phyloP scores from a whole-genome alignment of 2,329 filamentous ascomycete species.

The Colletotrichum sp. region DNA sequence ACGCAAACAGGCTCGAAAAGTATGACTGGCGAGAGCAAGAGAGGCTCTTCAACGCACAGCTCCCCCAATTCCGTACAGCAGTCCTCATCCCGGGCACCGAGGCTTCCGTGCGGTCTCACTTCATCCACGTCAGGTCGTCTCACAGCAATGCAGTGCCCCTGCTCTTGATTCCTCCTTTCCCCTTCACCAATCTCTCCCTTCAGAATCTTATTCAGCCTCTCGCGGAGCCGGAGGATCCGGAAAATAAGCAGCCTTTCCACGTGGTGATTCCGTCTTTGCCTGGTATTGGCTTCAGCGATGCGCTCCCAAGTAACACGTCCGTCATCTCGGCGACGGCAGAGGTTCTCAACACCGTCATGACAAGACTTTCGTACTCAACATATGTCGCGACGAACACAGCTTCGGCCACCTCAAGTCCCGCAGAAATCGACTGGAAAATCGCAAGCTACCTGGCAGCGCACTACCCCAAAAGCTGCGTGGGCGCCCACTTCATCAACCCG shows the following conservation, averaged over 20 bases:
- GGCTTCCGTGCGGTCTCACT: slow-evolving; percentile 62
- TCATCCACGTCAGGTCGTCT: slow-evolving; percentile 64
- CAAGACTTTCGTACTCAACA: slow-evolving; percentile 59
- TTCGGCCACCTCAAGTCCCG: slow-evolving; percentile 48
- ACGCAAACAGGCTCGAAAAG: slow-evolving; percentile 60
- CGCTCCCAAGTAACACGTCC: slow-evolving; percentile 54
- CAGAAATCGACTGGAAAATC: slow-evolving; percentile 58
- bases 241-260: slow-evolving; percentile 61
- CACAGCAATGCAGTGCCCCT: slow-evolving; percentile 63
- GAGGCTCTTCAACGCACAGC: slow-evolving; percentile 56
- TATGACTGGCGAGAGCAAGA: slow-evolving; percentile 71
- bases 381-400: slow-evolving; percentile 65
- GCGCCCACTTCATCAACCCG: slow-evolving; percentile 66
- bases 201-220: slow-evolving; percentile 60
- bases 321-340: slow-evolving; percentile 59
- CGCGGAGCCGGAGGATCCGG: slow-evolving; percentile 54
- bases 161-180: slow-evolving; percentile 70
- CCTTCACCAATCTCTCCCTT: slow-evolving; percentile 67
- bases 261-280: slow-evolving; percentile 71
- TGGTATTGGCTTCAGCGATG: slow-evolving; percentile 71
- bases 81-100: slow-evolving; percentile 48
- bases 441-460: slow-evolving; percentile 51
- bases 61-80: slow-evolving; percentile 70
- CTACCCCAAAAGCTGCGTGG: slow-evolving; percentile 58
- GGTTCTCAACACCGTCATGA: slow-evolving; percentile 65